These are phyloP conservation scores for Solanum habrochaites DNA, from an alignment of 257 asterid species.

Conservation along the genomic window DNA sequence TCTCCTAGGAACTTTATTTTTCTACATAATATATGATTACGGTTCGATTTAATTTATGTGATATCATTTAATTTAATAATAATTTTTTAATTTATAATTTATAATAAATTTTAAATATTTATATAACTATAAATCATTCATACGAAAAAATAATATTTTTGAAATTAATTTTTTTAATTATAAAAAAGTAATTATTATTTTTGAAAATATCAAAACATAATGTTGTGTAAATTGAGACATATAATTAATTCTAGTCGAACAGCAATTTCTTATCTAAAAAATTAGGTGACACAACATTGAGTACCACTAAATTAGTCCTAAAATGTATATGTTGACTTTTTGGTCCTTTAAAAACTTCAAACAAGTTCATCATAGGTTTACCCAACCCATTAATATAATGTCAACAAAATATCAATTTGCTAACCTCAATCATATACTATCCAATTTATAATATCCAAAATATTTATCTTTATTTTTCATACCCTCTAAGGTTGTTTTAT, in stretches of 20 bases:
- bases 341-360: background rate
- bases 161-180: background rate
- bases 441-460: background rate
- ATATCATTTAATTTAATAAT: fast-evolving
- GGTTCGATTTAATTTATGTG: too few species aligned
- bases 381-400: background rate
- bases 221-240: background rate
- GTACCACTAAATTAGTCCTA: background rate
- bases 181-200: background rate
- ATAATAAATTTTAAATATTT: too few species aligned
- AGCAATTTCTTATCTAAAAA: background rate
- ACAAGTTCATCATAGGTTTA: background rate
- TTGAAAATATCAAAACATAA: background rate
- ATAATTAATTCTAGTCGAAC: background rate
- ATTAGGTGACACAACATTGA: background rate
- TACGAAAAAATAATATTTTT: too few species aligned
- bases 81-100: background rate
- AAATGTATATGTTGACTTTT: background rate
- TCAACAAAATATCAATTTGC: background rate
- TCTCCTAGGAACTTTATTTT: background rate
- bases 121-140: too few species aligned
- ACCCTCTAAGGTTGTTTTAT: fast-evolving
- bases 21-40: background rate
- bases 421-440: background rate
- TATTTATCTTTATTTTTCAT: background rate